Percentiles rank a stretch among this genome's conserved stretches.
Conservation (phyloP, 202 grass and related monocot species). For the Schoenoplectus tabernaemontani region DNA sequence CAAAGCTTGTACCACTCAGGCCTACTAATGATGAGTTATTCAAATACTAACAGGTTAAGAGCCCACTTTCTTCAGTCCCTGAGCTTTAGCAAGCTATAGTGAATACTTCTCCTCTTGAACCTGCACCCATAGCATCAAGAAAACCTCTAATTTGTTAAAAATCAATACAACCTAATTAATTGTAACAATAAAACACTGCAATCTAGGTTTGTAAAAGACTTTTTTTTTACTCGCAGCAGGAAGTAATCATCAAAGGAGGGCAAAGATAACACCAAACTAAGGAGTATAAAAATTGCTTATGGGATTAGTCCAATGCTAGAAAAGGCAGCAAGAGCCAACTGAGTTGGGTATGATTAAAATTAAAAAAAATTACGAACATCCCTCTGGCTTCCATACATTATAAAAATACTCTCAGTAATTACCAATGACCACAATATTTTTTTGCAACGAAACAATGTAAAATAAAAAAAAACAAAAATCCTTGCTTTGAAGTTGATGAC, state of each 20-base stretch:
- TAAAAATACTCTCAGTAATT: neutral
- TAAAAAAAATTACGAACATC: neutral
- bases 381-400: too few relatives aligned
- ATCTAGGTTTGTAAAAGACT: too few relatives aligned
- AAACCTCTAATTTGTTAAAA: neutral
- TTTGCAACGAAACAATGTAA: neutral
- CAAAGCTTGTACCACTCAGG: neutral
- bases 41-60: constrained; percentile 5
- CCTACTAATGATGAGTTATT: neutral
- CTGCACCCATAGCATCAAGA: constrained; percentile 30
- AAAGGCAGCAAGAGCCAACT: neutral
- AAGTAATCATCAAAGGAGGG: too few relatives aligned
- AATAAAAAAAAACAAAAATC: neutral
- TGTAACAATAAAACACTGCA: neutral
- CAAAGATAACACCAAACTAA: neutral
- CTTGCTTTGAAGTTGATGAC: neutral
- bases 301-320: too few relatives aligned
- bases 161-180: neutral
- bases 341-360: neutral
- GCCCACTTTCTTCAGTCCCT: neutral
- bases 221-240: too few relatives aligned
- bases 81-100: constrained; percentile 25
- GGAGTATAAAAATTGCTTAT: too few relatives aligned
- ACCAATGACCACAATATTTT: neutral
- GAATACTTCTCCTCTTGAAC: constrained; percentile 57